Conservation (phyloP, 139 green algal genomes). For the Volvox africanus region DNA sequence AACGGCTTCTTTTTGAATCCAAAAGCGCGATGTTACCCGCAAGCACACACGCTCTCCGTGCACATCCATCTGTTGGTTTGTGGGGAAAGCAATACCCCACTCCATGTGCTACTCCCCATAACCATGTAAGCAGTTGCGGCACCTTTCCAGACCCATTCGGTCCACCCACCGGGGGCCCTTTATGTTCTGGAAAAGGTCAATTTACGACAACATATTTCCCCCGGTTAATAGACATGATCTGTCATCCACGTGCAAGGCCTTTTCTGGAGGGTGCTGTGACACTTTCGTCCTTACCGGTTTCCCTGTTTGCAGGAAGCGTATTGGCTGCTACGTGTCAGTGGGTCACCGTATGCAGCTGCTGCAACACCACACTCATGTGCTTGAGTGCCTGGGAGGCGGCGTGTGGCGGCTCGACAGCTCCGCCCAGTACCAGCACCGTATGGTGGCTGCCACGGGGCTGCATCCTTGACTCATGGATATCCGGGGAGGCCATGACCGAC, state of each 20-base stretch:
- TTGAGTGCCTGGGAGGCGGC: conserved; percentile 57
- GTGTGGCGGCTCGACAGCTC: conserved; percentile 50
- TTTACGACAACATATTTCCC: too few relatives aligned
- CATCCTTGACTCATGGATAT: not conserved
- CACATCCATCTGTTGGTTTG: too few relatives aligned
- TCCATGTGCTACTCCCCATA: too few relatives aligned
- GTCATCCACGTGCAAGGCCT: not conserved
- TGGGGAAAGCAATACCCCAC: too few relatives aligned
- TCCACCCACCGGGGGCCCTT: not conserved
- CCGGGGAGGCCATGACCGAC: too few relatives aligned
- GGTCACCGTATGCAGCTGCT: conserved; percentile 82
- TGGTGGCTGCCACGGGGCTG: conserved; percentile 4
- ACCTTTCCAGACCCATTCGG: not conserved
- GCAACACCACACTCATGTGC: conserved; percentile 82
- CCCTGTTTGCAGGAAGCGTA: conserved; percentile 16
- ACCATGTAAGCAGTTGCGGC: not conserved
- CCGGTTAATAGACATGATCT: too few relatives aligned
- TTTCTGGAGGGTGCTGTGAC: not conserved
- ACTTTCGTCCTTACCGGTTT: not conserved
- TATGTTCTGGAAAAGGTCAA: not conserved
- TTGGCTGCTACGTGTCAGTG: conserved; percentile 76
- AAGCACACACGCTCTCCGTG: too few relatives aligned
- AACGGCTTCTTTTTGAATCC: too few relatives aligned
- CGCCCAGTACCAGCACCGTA: conserved; percentile 50
- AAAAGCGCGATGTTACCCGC: too few relatives aligned